Base-by-base conservation (phyloP, 345 rosid genomes). In the Lagerstroemia speciosa region DNA sequence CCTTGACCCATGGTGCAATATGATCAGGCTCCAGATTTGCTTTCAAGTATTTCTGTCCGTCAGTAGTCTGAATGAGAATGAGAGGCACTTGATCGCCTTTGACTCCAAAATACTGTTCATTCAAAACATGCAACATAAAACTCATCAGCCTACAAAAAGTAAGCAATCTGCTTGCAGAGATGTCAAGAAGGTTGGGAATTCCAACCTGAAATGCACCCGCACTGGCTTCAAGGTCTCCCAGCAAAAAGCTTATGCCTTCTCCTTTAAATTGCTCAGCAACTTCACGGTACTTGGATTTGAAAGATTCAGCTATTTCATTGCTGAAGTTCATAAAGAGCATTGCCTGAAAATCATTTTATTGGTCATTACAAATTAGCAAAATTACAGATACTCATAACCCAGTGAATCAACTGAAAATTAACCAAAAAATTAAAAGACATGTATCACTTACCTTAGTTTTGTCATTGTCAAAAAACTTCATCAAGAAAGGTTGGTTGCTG, bases 161-260 rank as follows among this genome's bases (percentile, higher is more conserved):
- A 37, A 8, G 26, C 67, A 10, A 30, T 46, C 74, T 24, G 61
- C 72, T 33, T 64, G 45, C 29, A 72, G 45, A 15, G 62, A 32
- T 32, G 27, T 16, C 58, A 45, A 57, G 32, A 64, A 66, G 64
- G 34, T 3, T 46, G 14, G 22, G 64, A 38, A 69, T 55, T 62
- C 33, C 22, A 60, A 94, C 99, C 95, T 91, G 92, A 68, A 94
- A 78, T 57, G 97, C 98, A 73, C 84, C 87, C 85, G 92, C 82
- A 86, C 96, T 82, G 60, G 81, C 86, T 65, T 91, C 97, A n/a
- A 85, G 48, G 73, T 94, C 98, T 78, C 98, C 99, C 78, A 90
- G 24, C 80, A 94, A 83, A 82, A 94, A 94, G 70, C 81, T 38
- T 65, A 89, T 67, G 72, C 79, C 92, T 67, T 86, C 73, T 74